Base-by-base conservation (phyloP, 1,284 basidiomycete genomes). In the Sanghuangporus weigelae region DNA sequence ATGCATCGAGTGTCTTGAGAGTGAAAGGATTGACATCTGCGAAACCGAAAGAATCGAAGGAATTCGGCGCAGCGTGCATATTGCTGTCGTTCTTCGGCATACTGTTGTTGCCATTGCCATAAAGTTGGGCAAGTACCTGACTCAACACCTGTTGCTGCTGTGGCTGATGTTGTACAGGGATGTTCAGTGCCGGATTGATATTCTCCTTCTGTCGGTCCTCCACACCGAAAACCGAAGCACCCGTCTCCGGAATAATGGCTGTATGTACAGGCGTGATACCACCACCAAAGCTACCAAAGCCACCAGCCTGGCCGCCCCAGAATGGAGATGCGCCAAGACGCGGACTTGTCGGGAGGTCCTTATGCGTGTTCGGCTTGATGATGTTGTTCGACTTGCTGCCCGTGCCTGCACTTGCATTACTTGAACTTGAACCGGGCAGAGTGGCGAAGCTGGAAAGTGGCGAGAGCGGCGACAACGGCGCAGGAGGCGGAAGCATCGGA, bases 181-280 rank as follows among this genome's bases (percentile, higher is more conserved):
- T 65, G 10, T 40, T 44, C 71, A 92, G 75, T 21, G 81, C 76
- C 0, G 93, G 93, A 73, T 95, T 95, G 74, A 95, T 83, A 73
- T 95, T 95, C 77, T 90, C 89, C 72, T 89, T 84, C 65, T 84
- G 74, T n/a, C 74, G 67, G 0, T 74, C 73, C 7, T 76, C 64
- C n/a, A 70, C 71, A 67, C 64, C 68, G 66, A 49, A 68, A 50
- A 14, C 69, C 8, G 69, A 63, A 44, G 50, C 67, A 70, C 31
- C 67, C 60, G 61, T 62, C 68, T 81, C 85, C 1, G 93, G 92
- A 35, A 93, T 84, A 60, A 94, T 80, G 0, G 92, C 86, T 2
- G 92, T 87, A 73, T 96, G 94, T 1, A 95, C 93, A 50, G 90
- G 89, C 0, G 91, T 95, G 69, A 90, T 82, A 2, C 91, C 91